phyloP scores from a whole-genome alignment of 352 stramenopile species.

The Pythium myriotylum region DNA sequence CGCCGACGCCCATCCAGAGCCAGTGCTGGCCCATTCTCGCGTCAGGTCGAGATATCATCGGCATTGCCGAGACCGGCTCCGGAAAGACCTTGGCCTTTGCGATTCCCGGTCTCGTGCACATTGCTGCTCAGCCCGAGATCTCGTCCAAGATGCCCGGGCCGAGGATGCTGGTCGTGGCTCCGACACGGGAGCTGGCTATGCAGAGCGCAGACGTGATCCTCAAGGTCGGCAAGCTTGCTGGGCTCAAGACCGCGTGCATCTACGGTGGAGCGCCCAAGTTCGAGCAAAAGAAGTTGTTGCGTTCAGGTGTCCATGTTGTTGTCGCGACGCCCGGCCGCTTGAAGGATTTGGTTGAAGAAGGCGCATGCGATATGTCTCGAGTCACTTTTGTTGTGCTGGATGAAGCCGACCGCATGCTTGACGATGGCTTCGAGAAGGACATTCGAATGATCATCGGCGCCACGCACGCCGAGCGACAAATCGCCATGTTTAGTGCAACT shows the following conservation, averaged over 20 bases:
- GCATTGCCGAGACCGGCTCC: conserved; percentile 93
- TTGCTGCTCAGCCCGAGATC: conserved; percentile 64
- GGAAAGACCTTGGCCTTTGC: conserved; percentile 98
- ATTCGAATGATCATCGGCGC: conserved; percentile 87
- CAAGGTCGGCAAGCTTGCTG: conserved; percentile 88
- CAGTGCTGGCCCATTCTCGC: conserved; percentile 95
- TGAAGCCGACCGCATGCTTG: conserved; percentile 95
- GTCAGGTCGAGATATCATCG: conserved; percentile 88
- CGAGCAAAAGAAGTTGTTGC: conserved; percentile 89
- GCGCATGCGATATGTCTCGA: conserved; percentile 78
- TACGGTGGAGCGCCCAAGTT: conserved; percentile 97
- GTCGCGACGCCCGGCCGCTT: conserved; percentile 96
- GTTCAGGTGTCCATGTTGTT: conserved; percentile 89
- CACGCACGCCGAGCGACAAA: conserved; percentile 89
- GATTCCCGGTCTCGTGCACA: conserved; percentile 91
- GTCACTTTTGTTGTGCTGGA: conserved; percentile 96
- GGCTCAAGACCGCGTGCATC: conserved; percentile 90
- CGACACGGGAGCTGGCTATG: conserved; percentile 94
- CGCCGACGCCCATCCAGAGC: conserved; percentile 97
- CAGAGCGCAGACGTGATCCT: conserved; percentile 93
- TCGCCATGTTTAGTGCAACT: conserved; percentile 97
- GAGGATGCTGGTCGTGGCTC: conserved; percentile 93
- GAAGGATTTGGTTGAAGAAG: conserved; percentile 91
- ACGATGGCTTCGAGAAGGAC: conserved; percentile 96
- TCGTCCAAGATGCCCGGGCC: conserved; percentile 67